A percentile compares a stretch with the other conserved stretches of the same genome.
Conservation (phyloP, 495 filamentous ascomycete species). For the Daldinia vernicosa region DNA sequence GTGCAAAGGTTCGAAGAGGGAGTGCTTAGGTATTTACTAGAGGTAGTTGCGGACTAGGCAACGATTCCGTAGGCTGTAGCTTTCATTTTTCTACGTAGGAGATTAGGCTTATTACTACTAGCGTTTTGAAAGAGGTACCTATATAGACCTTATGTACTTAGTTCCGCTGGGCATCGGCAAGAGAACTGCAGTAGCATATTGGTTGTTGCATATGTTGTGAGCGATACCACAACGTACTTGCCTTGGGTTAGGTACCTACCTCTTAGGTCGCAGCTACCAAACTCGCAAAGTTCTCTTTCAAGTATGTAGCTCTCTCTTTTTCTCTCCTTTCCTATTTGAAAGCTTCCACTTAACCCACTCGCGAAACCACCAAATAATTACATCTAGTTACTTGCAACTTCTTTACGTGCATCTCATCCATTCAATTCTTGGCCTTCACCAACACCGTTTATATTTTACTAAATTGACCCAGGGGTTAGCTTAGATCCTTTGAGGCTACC, state of each 20-base stretch:
- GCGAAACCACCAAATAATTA: background rate
- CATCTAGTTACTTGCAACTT: background rate
- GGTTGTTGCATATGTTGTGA: conserved; percentile 1
- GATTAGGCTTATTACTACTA: too few species aligned
- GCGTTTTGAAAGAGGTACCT: too few species aligned
- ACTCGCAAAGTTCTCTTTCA: background rate
- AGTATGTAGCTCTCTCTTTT: background rate
- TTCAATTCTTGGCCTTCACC: background rate
- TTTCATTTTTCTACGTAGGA: background rate
- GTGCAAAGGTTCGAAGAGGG: background rate
- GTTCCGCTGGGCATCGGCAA: background rate
- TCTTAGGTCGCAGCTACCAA: background rate
- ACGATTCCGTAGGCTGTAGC: background rate
- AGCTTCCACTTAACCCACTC: background rate
- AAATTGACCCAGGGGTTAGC: background rate
- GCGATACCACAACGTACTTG: background rate
- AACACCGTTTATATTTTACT: background rate
- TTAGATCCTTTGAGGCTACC: background rate
- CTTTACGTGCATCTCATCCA: background rate
- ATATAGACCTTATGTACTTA: too few species aligned
- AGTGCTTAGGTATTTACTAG: background rate
- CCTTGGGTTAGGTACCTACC: background rate
- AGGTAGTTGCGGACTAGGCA: background rate
- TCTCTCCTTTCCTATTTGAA: background rate
- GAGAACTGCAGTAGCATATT: background rate